Evolutionary conservation across 1,139 yeast genomes (phyloP).

Genomic region (Saccharomycopsis hybrid): DNA sequence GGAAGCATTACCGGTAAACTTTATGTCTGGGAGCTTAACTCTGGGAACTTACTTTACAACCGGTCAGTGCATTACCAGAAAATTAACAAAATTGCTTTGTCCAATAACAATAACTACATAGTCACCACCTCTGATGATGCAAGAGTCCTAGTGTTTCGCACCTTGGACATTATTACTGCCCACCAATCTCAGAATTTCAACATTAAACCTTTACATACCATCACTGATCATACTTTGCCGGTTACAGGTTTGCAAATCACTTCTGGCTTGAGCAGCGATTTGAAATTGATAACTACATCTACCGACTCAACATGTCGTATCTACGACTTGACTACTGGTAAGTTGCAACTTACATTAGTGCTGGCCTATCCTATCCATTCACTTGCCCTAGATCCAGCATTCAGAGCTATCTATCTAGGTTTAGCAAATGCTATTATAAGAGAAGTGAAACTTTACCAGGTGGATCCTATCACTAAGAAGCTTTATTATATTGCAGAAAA

Average conservation of each 20-base stretch:
- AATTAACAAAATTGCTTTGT: constrained; percentile 51
- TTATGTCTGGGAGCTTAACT: constrained; percentile 79
- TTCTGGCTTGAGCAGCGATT: constrained; percentile 48
- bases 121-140: constrained; percentile 84
- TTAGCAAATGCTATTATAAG: constrained; percentile 56
- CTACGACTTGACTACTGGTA: constrained; percentile 40
- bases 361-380: constrained; percentile 52
- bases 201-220: constrained; percentile 38
- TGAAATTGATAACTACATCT: constrained; percentile 67
- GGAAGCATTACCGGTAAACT: constrained; percentile 68
- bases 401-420: constrained; percentile 70
- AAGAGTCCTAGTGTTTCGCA: constrained; percentile 69
- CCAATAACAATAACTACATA: constrained; percentile 61
- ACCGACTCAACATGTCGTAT: constrained; percentile 70
- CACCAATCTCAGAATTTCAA: constrained; percentile 29
- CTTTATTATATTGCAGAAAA: constrained; percentile 7
- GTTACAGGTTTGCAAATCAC: constrained; percentile 57
- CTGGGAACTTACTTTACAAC: constrained; percentile 68
- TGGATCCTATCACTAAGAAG: constrained; percentile 7
- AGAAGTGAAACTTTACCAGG: constrained; percentile 47
- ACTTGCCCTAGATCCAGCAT: constrained; percentile 74
- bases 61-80: constrained; percentile 77
- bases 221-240: constrained; percentile 73
- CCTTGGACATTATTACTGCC: constrained; percentile 48
- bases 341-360: constrained; percentile 64